A percentile compares a stretch with the other conserved stretches of the same genome.
Evolutionary conservation across 2,329 filamentous ascomycete genomes (phyloP).

Genomic region (Trichoderma atrobrunneum): DNA sequence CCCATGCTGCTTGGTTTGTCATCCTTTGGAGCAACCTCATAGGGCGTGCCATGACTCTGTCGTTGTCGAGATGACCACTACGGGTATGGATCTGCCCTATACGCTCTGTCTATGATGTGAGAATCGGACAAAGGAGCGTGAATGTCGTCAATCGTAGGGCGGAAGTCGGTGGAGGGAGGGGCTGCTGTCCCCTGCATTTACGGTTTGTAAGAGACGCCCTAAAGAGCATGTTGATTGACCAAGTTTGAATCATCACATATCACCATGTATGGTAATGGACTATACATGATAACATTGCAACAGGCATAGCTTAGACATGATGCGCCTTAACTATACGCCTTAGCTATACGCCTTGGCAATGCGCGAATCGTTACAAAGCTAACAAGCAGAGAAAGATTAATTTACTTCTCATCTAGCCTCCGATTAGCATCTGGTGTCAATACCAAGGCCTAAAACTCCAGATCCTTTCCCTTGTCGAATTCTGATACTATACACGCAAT

Average conservation of each 20-base stretch:
- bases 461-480: conserved; percentile 16
- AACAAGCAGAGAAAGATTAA: not conserved
- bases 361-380: not conserved
- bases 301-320: not conserved
- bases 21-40: not conserved
- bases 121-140: not conserved
- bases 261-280: no score
- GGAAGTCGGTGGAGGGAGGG: not conserved
- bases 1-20: not conserved
- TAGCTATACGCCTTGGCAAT: not conserved
- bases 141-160: conserved; percentile 1
- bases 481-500: conserved; percentile 12
- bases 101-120: not conserved
- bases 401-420: conserved; percentile 15
- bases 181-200: not conserved
- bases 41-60: not conserved
- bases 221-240: not conserved
- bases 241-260: not conserved
- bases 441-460: conserved; percentile 19
- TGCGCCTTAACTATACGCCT: not conserved
- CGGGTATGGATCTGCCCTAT: not conserved
- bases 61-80: not conserved
- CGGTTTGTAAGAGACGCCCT: not conserved
- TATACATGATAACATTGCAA: not conserved
- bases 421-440: conserved; percentile 3